Evolutionary conservation across 2,329 filamentous ascomycete genomes (phyloP).

Genomic region (Fusarium fracticaudum): DNA sequence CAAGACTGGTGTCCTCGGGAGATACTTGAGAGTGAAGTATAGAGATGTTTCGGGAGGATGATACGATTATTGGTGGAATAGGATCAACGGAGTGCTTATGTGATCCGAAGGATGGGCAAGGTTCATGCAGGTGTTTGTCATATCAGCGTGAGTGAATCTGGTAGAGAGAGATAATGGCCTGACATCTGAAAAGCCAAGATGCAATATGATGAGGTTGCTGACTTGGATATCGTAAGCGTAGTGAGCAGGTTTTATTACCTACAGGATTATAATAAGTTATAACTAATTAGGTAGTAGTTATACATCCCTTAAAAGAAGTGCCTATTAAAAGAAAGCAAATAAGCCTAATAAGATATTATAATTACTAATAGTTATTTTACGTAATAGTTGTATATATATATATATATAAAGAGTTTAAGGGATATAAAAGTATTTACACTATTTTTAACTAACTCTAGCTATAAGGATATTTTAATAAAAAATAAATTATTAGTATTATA

Average conservation of each 20-base stretch:
- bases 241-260: too few relatives aligned
- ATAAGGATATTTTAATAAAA: neutral
- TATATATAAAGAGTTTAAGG: too few relatives aligned
- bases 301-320: fast-evolving
- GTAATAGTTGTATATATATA: too few relatives aligned
- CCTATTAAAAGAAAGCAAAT: neutral
- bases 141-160: neutral
- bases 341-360: neutral
- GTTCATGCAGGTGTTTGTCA: neutral
- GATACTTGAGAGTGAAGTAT: neutral
- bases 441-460: too few relatives aligned
- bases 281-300: too few relatives aligned
- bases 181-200: neutral
- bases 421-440: too few relatives aligned
- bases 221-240: neutral
- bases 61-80: neutral
- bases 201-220: too few relatives aligned
- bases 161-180: neutral
- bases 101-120: neutral
- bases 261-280: fast-evolving
- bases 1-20: neutral
- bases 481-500: neutral
- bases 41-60: neutral
- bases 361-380: too few relatives aligned
- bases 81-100: neutral